These are phyloP conservation scores for Fomitopsis serialis DNA, from an alignment of 768 basidiomycete species.

Conservation along the genomic window DNA sequence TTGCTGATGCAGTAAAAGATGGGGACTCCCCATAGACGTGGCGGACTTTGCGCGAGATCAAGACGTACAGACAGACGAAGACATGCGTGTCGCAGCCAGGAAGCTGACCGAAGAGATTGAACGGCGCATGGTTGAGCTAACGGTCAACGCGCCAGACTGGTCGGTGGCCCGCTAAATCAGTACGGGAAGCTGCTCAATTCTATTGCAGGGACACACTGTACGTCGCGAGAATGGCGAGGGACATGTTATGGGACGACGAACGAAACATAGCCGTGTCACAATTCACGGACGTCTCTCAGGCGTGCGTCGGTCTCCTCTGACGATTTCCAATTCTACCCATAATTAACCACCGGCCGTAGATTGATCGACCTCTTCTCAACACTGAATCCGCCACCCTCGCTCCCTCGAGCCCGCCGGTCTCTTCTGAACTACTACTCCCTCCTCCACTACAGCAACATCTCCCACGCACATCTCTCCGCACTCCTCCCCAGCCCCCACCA, in stretches of 20 bases:
- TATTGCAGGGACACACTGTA: constrained; percentile 75
- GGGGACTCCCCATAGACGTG: constrained; percentile 74
- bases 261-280: constrained; percentile 66
- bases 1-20: constrained; percentile 56
- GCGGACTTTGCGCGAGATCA: constrained; percentile 61
- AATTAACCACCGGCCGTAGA: too few species aligned
- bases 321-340: too few species aligned
- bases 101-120: constrained; percentile 74
- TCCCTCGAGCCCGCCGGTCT: constrained; percentile 50
- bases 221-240: constrained; percentile 82
- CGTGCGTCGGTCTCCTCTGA: too few species aligned
- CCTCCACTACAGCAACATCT: constrained; percentile 74
- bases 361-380: constrained; percentile 81
- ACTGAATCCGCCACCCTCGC: constrained; percentile 44
- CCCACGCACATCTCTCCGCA: constrained; percentile 67
- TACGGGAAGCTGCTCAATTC: background rate
- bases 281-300: constrained; percentile 79
- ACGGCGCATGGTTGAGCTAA: constrained; percentile 59
- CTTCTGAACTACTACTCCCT: constrained; percentile 86
- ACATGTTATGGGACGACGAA: constrained; percentile 74
- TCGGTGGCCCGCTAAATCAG: constrained; percentile 29
- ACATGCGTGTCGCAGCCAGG: constrained; percentile 75
- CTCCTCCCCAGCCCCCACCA: constrained; percentile 72
- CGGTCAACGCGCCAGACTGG: constrained; percentile 94
- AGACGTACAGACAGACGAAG: constrained; percentile 45